phyloP scores from a whole-genome alignment of 495 filamentous ascomycete genomes.

The Lepidopterella palustris region DNA sequence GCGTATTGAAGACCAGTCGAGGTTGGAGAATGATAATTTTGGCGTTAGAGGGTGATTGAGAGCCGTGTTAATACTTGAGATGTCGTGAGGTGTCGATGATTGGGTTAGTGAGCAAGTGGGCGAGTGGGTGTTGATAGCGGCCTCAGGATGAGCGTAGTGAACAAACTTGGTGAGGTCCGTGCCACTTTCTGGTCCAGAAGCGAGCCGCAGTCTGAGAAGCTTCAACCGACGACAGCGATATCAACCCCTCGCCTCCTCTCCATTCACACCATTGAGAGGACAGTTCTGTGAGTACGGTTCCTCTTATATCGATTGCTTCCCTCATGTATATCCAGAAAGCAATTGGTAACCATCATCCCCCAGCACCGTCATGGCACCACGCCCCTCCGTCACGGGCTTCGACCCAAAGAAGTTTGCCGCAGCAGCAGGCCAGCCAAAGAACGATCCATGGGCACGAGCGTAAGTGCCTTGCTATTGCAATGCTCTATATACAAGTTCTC shows the following conservation, averaged over 20 bases:
- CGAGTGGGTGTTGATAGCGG: too few species aligned
- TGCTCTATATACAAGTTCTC: neutral
- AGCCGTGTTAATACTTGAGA: too few species aligned
- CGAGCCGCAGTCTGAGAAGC: neutral
- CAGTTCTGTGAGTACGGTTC: conserved; percentile 5
- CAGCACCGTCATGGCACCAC: conserved; percentile 43
- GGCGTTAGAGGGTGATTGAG: neutral
- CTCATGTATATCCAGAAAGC: neutral
- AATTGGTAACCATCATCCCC: conserved; percentile 19
- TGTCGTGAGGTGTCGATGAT: too few species aligned
- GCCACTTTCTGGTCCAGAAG: neutral
- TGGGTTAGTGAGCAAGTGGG: too few species aligned
- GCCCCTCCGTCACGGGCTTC: conserved; percentile 77
- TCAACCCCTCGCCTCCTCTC: neutral
- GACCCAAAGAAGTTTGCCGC: conserved; percentile 65
- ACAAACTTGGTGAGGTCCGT: too few species aligned
- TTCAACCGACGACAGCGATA: neutral
- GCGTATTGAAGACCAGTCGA: neutral
- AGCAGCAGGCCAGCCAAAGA: conserved; percentile 56
- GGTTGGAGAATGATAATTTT: neutral
- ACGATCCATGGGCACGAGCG: conserved; percentile 85
- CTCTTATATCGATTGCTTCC: neutral
- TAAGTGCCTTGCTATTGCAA: conserved; percentile 35
- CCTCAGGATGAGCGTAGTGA: too few species aligned
- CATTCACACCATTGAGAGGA: neutral